Conservation (phyloP, 208 protist species). For the Plasmodiophora brassicae region DNA sequence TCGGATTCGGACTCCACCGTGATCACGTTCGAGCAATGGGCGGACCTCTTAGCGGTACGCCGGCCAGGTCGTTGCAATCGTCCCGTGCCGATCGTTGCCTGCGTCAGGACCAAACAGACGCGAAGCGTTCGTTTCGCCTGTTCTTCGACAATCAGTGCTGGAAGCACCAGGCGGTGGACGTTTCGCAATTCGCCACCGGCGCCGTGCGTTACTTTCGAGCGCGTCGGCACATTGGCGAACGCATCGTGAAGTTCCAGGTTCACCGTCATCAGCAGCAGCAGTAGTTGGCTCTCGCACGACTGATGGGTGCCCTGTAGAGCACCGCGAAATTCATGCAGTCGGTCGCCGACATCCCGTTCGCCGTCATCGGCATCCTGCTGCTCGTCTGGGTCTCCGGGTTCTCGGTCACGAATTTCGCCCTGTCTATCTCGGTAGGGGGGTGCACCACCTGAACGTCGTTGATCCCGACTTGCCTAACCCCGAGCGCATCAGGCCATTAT, state of each 20-base stretch:
- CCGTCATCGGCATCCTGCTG: neutral
- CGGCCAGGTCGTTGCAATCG: neutral
- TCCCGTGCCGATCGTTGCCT: neutral
- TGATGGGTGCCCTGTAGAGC: neutral
- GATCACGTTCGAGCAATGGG: neutral
- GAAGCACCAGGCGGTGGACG: neutral
- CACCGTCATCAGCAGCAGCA: neutral
- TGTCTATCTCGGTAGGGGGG: neutral
- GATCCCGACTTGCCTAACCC: neutral
- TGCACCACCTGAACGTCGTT: neutral
- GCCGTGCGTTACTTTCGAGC: neutral
- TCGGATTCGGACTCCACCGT: neutral
- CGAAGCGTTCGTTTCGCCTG: neutral
- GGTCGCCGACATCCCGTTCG: neutral
- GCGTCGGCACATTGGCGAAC: neutral
- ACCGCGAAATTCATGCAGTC: neutral
- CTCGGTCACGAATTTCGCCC: neutral
- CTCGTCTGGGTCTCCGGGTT: neutral
- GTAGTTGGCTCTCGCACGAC: neutral
- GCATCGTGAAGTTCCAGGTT: neutral
- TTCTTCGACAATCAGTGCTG: slow-evolving; percentile 2
- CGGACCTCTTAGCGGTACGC: neutral
- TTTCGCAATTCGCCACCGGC: neutral
- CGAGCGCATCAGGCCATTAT: neutral
- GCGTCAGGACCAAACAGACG: neutral